Base-by-base conservation (phyloP, 2,329 filamentous ascomycete species). In the Chrysoporthe deuterocubensis region DNA sequence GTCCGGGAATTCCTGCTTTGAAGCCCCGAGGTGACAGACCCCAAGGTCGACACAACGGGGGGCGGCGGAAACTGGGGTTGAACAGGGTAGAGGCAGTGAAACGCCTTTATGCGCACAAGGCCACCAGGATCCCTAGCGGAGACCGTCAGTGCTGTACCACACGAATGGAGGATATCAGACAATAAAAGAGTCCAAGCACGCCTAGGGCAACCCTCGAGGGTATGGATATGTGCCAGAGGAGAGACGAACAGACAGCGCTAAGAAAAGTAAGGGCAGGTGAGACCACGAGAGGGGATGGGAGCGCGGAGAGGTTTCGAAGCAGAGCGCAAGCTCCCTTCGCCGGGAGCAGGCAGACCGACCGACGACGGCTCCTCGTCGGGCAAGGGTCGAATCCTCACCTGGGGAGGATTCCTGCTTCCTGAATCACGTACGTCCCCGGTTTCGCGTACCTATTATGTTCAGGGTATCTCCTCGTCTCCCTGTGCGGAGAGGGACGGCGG, bases 181-280 rank as follows among this genome's bases (percentile, higher is more conserved):
- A 57, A 6, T 57, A 14, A 40, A 5, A 40, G 34, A 9, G 37
- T 14, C 16, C 54, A 57, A 56, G 34, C 32, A 40, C 54, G 16
- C 34, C 32, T n/a, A 9, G 14, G 16, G 18, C 4, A 46, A n/a
- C 13, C 13, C 14, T 14, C 44, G 7, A 57, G 40, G 34, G 34
- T 16, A 57, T n/a, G 54, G 16, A 11, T 34, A 32, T n/a, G 34
- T 2, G 26, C 26, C 58, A 62, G 48, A 44, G 11, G 21, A 58
- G 46, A 44, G 42, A 2, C 34, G 48, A 37, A 44, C n/a, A 59
- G 52, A 50, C 18, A n/a, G 16, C 34, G 16, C 9, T 48, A 48
- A 61, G 57, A 44, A 44, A 37, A 56, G 52, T 40, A 63, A 70
- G 68, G 68, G 68, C 66, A 61, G 54, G 58, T 68, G 66, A 70